phyloP scores from a whole-genome alignment of 495 filamentous ascomycete genomes.

The Jackrogersella minutella region DNA sequence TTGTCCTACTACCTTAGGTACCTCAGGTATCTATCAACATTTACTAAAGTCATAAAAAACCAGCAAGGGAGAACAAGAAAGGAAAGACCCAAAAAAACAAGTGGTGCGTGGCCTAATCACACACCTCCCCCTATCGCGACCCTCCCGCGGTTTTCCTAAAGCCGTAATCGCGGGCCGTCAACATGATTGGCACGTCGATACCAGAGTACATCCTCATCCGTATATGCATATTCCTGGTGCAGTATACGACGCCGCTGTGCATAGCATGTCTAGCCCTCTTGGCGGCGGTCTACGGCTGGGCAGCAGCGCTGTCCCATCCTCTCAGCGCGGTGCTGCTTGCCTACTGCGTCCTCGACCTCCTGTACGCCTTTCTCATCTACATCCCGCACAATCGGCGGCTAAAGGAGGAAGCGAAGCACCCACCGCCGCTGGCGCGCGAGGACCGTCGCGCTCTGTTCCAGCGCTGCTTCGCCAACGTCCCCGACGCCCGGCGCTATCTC shows the following conservation, averaged over 20 bases:
- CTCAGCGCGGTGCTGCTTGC: slow-evolving; percentile 37
- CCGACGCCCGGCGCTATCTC: slow-evolving; percentile 65
- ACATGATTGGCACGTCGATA: slow-evolving; percentile 49
- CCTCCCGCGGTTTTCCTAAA: slow-evolving; percentile 24
- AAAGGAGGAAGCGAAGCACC: slow-evolving; percentile 61
- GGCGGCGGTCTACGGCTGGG: slow-evolving; percentile 42
- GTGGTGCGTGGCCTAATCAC: slow-evolving; percentile 8
- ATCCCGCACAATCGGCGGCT: slow-evolving; percentile 60
- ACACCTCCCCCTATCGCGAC: slow-evolving; percentile 21
- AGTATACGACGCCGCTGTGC: slow-evolving; percentile 62
- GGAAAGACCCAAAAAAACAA: neutral
- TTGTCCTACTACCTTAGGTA: neutral
- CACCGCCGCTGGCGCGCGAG: slow-evolving; percentile 50
- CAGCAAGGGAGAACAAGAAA: no score
- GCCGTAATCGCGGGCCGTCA: slow-evolving; percentile 27
- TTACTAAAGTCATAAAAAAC: neutral
- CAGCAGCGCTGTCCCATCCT: slow-evolving; percentile 36
- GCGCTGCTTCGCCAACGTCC: slow-evolving; percentile 61
- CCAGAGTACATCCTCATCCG: slow-evolving; percentile 56
- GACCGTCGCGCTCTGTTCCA: slow-evolving; percentile 61
- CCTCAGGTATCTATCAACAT: neutral
- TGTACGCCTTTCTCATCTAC: slow-evolving; percentile 65
- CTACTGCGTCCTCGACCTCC: slow-evolving; percentile 55
- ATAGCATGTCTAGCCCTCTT: slow-evolving; percentile 52
- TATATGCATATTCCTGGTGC: slow-evolving; percentile 58